These are phyloP conservation scores for Malus sylvestris DNA, from an alignment of 306 rosid genomes.

Conservation along the genomic window DNA sequence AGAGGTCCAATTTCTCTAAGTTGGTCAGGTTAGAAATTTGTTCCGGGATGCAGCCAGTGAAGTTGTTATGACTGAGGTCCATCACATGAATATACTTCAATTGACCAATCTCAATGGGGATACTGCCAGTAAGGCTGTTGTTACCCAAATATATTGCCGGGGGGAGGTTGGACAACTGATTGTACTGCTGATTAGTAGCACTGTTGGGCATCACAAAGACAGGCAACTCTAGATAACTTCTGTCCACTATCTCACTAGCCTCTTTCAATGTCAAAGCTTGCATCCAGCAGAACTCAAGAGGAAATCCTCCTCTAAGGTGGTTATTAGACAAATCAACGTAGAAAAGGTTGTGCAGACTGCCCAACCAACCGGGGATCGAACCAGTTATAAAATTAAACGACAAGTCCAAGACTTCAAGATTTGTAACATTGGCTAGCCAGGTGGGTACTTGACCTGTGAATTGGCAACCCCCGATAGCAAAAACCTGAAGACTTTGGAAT, in stretches of 20 bases:
- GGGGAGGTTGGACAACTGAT: slow-evolving; percentile 71
- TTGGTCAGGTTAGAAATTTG: slow-evolving; percentile 55
- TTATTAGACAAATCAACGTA: slow-evolving; percentile 74
- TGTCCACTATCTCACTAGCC: slow-evolving; percentile 35
- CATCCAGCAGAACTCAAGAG: slow-evolving; percentile 46
- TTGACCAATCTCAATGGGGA: slow-evolving; percentile 62
- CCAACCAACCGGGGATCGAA: slow-evolving; percentile 69
- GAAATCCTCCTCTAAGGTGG: slow-evolving; percentile 49
- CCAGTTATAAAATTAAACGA: slow-evolving; percentile 56
- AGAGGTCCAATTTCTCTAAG: slow-evolving; percentile 76
- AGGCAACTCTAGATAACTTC: slow-evolving; percentile 67
- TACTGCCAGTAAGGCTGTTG: slow-evolving; percentile 58
- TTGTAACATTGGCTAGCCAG: slow-evolving; percentile 59
- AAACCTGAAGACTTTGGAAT: slow-evolving; percentile 62
- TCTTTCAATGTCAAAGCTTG: slow-evolving; percentile 45
- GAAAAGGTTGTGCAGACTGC: slow-evolving; percentile 58
- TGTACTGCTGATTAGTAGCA: slow-evolving; percentile 64
- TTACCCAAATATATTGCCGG: slow-evolving; percentile 60
- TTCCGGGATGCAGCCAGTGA: slow-evolving; percentile 67
- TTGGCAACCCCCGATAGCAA: slow-evolving; percentile 70
- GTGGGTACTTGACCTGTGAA: slow-evolving; percentile 67
- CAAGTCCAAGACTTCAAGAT: slow-evolving; percentile 69
- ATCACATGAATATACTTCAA: slow-evolving; percentile 54
- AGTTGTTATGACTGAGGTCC: slow-evolving; percentile 53
- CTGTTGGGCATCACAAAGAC: slow-evolving; percentile 67